A percentile compares a stretch with the other conserved stretches of the same genome.
Evolutionary conservation across 2,329 filamentous ascomycete genomes (phyloP).

Genomic region (Cladorrhinum sp.): DNA sequence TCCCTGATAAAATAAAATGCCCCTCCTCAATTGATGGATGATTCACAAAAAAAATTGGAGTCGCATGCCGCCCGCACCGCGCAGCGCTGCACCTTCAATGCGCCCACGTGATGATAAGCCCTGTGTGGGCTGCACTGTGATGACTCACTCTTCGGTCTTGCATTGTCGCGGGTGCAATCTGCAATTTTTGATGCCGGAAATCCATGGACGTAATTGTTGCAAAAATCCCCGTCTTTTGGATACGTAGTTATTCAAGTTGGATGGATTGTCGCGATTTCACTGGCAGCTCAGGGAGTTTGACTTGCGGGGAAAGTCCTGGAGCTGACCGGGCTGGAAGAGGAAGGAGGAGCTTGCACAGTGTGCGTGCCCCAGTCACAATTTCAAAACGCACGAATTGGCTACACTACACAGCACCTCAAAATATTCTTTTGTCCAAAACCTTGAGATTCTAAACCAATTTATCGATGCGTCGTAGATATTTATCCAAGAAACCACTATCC

Average conservation of each 20-base stretch:
- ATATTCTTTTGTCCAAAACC: no score
- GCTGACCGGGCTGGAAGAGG: not conserved
- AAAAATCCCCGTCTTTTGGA: no score
- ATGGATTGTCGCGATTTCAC: not conserved
- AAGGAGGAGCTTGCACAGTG: not conserved
- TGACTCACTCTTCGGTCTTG: not conserved
- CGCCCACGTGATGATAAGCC: conserved; percentile 12
- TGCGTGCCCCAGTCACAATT: no score
- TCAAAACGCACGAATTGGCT: no score
- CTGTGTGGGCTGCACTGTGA: not conserved
- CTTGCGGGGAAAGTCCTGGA: not conserved
- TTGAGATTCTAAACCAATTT: no score
- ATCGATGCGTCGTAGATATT: no score
- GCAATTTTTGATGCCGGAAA: not conserved
- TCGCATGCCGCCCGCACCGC: not conserved
- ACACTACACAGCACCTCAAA: no score
- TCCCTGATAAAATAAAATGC: not conserved
- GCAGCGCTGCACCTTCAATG: not conserved
- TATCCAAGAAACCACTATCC: not conserved
- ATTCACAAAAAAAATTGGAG: conserved; percentile 11
- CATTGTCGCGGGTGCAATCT: not conserved
- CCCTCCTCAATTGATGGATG: not conserved
- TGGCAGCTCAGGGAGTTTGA: not conserved
- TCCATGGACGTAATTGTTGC: not conserved
- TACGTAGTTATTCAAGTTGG: not conserved